Percentiles rank a stretch among this genome's conserved stretches.
These are phyloP conservation scores for Fusarium sp. DNA, from an alignment of 2,329 filamentous ascomycete species.

Conservation along the genomic window DNA sequence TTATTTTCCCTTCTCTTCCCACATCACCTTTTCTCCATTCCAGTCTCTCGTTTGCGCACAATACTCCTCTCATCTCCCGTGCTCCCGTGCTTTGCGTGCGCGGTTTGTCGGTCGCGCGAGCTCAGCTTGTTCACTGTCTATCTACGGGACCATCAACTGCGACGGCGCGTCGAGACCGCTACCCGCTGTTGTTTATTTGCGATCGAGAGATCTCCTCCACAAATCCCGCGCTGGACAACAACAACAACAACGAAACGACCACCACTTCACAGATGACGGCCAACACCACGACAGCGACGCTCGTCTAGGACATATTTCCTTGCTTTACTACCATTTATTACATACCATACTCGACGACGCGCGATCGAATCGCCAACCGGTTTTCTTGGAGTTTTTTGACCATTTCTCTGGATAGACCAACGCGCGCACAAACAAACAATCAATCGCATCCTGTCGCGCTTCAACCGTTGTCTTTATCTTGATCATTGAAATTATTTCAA, in stretches of 20 bases:
- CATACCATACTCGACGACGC: constrained; percentile 19
- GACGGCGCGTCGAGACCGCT: constrained; percentile 37
- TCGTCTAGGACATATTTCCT: constrained; percentile 24
- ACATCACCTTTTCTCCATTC: constrained; percentile 51
- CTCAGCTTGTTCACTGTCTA: constrained; percentile 31
- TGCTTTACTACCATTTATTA: constrained; percentile 7
- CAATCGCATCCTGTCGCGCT: constrained; percentile 24
- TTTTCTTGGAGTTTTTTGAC: constrained; percentile 26
- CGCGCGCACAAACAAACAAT: constrained; percentile 25
- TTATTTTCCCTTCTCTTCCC: constrained; percentile 47
- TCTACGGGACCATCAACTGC: constrained; percentile 33
- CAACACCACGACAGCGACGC: constrained; percentile 20
- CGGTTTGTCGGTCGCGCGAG: constrained; percentile 38
- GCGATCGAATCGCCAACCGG: constrained; percentile 11
- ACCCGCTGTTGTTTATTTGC: constrained; percentile 33
- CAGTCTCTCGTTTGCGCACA: constrained; percentile 53
- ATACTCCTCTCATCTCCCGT: constrained; percentile 42
- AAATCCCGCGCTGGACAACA: constrained; percentile 33
- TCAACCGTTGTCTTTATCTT: constrained; percentile 1
- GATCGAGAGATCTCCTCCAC: constrained; percentile 26
- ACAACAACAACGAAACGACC: constrained; percentile 29
- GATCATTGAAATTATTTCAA: neutral
- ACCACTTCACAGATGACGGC: constrained; percentile 24
- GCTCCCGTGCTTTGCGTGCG: constrained; percentile 41
- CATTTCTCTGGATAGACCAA: constrained; percentile 20